Evolutionary conservation across 371 early-diverging fungal species (phyloP).

Genomic region (Vairimorpha ceranae): DNA sequence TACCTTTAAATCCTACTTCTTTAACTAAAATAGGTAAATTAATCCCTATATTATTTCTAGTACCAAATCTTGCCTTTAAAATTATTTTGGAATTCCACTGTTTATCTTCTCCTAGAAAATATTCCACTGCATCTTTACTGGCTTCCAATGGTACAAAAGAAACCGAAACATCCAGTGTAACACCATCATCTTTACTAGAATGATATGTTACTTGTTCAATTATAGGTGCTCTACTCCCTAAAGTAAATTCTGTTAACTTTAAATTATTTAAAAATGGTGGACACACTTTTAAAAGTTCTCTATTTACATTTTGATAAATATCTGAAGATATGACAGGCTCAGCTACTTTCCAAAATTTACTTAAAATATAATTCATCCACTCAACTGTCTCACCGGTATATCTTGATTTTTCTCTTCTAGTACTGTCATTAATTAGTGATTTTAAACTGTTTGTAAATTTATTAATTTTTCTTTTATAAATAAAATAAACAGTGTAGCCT

Average conservation of each 20-base stretch:
- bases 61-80: conserved; percentile 74
- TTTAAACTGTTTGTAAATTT: conserved; percentile 59
- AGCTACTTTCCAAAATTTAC: conserved; percentile 79
- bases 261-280: conserved; percentile 80
- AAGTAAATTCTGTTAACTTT: conserved; percentile 77
- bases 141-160: conserved; percentile 63
- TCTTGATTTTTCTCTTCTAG: conserved; percentile 40
- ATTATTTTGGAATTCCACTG: conserved; percentile 88
- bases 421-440: conserved; percentile 50
- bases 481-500: conserved; percentile 56
- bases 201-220: conserved; percentile 72
- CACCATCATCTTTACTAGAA: conserved; percentile 70
- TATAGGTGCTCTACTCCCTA: conserved; percentile 84
- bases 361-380: conserved; percentile 86
- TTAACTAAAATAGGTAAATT: conserved; percentile 80
- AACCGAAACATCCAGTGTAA: conserved; percentile 64
- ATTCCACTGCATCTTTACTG: conserved; percentile 53
- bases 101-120: conserved; percentile 38
- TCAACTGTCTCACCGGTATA: conserved; percentile 70
- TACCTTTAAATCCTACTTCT: conserved; percentile 77
- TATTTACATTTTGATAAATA: conserved; percentile 67
- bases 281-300: conserved; percentile 54
- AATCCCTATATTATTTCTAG: conserved; percentile 69
- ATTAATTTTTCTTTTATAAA: conserved; percentile 51
- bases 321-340: conserved; percentile 79